A percentile compares a stretch with the other conserved stretches of the same genome.
These are phyloP conservation scores for Curvularia lunata DNA, from an alignment of 2,329 filamentous ascomycete species.

Conservation along the genomic window DNA sequence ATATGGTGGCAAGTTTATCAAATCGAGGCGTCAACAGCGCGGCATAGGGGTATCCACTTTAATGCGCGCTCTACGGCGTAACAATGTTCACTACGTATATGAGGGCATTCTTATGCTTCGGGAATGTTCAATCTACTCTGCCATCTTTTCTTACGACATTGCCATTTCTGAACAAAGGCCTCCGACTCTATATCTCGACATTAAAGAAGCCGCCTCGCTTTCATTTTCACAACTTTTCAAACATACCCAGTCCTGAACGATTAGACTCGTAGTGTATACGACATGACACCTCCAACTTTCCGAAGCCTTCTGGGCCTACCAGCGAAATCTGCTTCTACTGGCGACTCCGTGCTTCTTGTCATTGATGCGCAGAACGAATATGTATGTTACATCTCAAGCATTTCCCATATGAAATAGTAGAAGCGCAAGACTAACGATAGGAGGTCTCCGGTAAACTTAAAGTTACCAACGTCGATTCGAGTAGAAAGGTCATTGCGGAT, in stretches of 20 bases:
- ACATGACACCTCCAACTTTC: conserved; percentile 45
- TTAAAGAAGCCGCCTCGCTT: neutral
- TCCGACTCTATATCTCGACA: neutral
- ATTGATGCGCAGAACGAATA: conserved; percentile 19
- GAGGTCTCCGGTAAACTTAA: conserved; percentile 61
- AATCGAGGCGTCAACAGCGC: neutral
- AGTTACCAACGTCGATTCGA: conserved; percentile 60
- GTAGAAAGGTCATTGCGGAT: conserved; percentile 62
- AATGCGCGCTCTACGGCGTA: neutral
- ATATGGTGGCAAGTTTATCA: neutral
- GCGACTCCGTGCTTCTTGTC: conserved; percentile 55
- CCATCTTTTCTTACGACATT: neutral
- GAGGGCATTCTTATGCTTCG: neutral
- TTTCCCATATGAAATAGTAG: conserved; percentile 54
- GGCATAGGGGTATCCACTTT: conserved; percentile 10
- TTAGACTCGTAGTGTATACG: neutral
- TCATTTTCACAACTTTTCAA: neutral
- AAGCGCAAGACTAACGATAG: conserved; percentile 51
- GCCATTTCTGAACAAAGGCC: too few relatives aligned
- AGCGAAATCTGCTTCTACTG: conserved; percentile 62
- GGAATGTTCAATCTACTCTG: neutral
- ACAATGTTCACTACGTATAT: neutral
- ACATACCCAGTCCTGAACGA: neutral
- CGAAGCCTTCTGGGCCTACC: conserved; percentile 61
- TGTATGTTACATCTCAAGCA: conserved; percentile 21